Conservation (phyloP, 2,329 filamentous ascomycete species). For the Cercospora janseana region DNA sequence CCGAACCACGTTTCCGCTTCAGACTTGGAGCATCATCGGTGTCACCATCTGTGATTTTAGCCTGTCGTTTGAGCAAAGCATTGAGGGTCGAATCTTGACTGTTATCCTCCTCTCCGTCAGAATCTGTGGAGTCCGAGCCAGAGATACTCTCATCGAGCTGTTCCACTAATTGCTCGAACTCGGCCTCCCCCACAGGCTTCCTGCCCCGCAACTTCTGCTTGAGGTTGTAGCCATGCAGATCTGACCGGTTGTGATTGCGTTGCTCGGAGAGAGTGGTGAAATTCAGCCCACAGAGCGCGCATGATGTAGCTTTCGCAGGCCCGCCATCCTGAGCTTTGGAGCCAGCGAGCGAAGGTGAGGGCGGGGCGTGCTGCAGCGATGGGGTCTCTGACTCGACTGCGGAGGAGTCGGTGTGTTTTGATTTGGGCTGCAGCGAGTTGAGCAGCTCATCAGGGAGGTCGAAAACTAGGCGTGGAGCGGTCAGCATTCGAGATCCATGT, state of each 20-base stretch:
- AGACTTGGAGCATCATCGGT: conserved; percentile 49
- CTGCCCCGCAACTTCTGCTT: conserved; percentile 82
- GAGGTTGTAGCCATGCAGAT: conserved; percentile 90
- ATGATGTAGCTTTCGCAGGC: conserved; percentile 65
- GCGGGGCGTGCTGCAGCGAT: conserved; percentile 7
- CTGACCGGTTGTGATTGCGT: conserved; percentile 79
- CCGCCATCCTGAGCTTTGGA: conserved; percentile 43
- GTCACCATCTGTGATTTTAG: conserved; percentile 62
- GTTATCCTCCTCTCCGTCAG: conserved; percentile 70
- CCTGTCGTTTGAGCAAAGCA: conserved; percentile 77
- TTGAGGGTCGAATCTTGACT: conserved; percentile 69
- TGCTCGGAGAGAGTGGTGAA: conserved; percentile 78
- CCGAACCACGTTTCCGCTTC: conserved; percentile 55
- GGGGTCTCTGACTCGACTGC: conserved; percentile 32
- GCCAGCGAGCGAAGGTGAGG: conserved; percentile 9
- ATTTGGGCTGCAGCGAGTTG: conserved; percentile 61
- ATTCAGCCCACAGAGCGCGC: conserved; percentile 71
- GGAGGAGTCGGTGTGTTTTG: conserved; percentile 40
- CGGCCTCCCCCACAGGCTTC: conserved; percentile 69
- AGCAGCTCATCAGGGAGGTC: conserved; percentile 76
- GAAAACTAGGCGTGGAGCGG: conserved; percentile 59
- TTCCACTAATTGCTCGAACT: conserved; percentile 83
- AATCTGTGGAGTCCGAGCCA: conserved; percentile 63
- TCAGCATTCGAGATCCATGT: conserved; percentile 2
- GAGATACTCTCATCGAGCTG: conserved; percentile 89